Base-by-base conservation (phyloP, 192 early-diverging fungal species). In the Allomyces macrogynus region DNA sequence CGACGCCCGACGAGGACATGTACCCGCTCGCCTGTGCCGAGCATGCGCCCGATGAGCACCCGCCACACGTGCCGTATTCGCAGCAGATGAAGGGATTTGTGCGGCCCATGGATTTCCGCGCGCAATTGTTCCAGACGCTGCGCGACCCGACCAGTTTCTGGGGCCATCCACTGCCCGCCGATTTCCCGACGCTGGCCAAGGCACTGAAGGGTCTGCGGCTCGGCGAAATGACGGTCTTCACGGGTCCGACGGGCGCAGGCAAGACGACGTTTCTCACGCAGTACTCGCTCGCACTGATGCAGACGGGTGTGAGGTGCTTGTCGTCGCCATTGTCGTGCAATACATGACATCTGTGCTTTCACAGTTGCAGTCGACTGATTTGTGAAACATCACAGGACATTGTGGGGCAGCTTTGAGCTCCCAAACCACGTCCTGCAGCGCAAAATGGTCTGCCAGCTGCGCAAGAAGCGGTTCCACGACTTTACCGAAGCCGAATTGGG, bases 341-440 rank as follows among this genome's bases (percentile, higher is more conserved):
- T 40, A 40, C 32, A 40, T 40, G 32, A 40, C 32, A 8, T 8
- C 32, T 40, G 32, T n/a, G 7, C 4, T 3, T 40, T 40, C 32
- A n/a, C n/a, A n/a, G n/a, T n/a, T n/a, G n/a, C n/a, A n/a, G 32
- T 40, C 7, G 7, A 40, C 32, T 40, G 32, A 40, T 40, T 40
- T 40, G 32, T 8, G n/a, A n/a, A n/a, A 8, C 32, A 8, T 8
- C 32, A 40, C 32, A 40, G 32, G 32, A 40, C 32, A 40, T 40
- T 40, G 42, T 87, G 86, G 86, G 86, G 86, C 43, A 84, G 81
- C 61, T 87, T 87, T 76, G 86, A 87, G 73, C 85, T 87, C 64
- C 76, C 78, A 18, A 86, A 86, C 57, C 74, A 80, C 62, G 73
- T 84, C 11, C 72, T 87, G 23, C 81, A 80, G 0, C 82, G 81